Evolutionary conservation across 805 yeast genomes (phyloP), one percentile per base, ranked within the genome.

Genomic region (Pichia insulana): DNA sequence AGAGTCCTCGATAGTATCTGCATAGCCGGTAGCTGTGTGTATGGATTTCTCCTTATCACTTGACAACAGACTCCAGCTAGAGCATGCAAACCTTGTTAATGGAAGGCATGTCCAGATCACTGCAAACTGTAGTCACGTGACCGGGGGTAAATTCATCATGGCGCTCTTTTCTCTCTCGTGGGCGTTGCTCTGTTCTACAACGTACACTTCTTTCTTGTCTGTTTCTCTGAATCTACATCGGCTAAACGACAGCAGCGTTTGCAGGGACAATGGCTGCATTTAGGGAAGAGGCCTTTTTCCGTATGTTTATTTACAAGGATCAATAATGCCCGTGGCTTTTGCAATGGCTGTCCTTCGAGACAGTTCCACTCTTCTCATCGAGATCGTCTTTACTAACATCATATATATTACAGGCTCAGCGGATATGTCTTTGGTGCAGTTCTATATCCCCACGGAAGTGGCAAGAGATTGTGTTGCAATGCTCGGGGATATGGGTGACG

Each of bases 361-460:
- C 25, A 8, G 25, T 5, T 22, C 7, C 25, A 22, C 25, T 5
- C 5, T 22, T 22, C 25, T 5, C 5, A 6, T 22, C 7, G 8
- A 22, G 8, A 8, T 6, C 25, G 8, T 8, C 25, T 22, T 22
- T 22, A 22, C 25, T 22, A 22, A 22, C 25, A 22, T 8, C 25
- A 22, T 22, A 8, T n/a, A n/a, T n/a, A n/a, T n/a, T n/a, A 30
- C 30, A 67, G 71, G 96, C 71, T 89, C 97, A 44, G 97, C 97
- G 81, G 95, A 85, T 57, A 94, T 92, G 97, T 78, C 95, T 38
- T 74, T 89, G 54, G 83, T 90, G 41, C 96, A 92, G 68, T 70
- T 92, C 52, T 90, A 86, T 62, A 78, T 92, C 46, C 90, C 97
- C 8, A 79, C 85, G 22, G 99, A 92, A 64, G 80, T 84, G 35